These are phyloP conservation scores for Coemansia reversa DNA, from an alignment of 192 early-diverging fungal species.

Conservation along the genomic window DNA sequence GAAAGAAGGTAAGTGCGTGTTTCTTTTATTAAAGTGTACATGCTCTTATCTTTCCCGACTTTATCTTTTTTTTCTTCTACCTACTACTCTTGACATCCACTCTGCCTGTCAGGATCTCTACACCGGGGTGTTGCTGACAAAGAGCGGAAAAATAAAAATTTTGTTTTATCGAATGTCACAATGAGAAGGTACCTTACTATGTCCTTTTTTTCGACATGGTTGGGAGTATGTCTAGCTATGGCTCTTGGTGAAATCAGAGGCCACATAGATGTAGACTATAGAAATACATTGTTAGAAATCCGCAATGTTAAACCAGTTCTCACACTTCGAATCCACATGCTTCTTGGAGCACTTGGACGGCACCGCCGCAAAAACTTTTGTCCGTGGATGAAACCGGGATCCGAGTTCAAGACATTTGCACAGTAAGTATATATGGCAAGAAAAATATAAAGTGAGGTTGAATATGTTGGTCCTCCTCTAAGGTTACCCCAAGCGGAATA, in stretches of 20 bases:
- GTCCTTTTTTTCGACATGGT: background rate
- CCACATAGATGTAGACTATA: background rate
- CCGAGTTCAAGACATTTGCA: conserved; percentile 51
- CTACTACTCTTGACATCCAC: background rate
- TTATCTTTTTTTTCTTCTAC: background rate
- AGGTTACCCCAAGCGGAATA: no score
- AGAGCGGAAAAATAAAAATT: background rate
- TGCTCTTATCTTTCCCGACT: background rate
- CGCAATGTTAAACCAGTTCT: background rate
- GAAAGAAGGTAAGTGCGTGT: background rate
- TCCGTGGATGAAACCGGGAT: conserved; percentile 28
- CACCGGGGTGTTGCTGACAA: background rate
- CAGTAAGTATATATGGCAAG: conserved; percentile 33
- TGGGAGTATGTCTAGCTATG: background rate
- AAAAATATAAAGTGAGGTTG: background rate
- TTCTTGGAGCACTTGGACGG: background rate
- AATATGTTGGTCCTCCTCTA: no score
- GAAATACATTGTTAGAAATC: background rate
- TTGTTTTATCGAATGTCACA: background rate
- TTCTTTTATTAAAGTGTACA: background rate
- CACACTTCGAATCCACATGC: background rate
- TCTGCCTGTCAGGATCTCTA: background rate
- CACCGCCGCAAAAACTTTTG: background rate
- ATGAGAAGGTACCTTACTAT: background rate
- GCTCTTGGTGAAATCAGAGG: background rate